Base-by-base conservation (phyloP, 176 grass and related monocot genomes). In the Chloris gayana region DNA sequence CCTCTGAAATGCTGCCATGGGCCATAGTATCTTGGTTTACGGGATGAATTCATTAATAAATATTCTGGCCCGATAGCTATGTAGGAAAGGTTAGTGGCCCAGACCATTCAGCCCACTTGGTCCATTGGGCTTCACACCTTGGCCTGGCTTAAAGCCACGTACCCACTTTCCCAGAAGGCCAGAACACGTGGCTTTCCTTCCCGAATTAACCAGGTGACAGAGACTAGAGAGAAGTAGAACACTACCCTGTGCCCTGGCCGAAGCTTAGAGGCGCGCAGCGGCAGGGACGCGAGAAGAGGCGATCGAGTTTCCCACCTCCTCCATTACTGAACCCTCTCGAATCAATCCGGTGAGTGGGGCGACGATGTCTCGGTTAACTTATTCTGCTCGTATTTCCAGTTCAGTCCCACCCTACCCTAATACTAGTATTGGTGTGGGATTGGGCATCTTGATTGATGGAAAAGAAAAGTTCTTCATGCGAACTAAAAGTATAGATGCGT, bases 391-490 rank as follows among this genome's bases (percentile, higher is more conserved):
- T 37, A 37, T 37, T 33, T 57, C 17, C 34, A 12, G 29, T 75
- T 82, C 34, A 15, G 37, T 80, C 35, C 22, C 45, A 33, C 44
- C 11, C 65, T 85, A 22, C 79, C 67, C 31, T 79, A 79, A 64
- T 35, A 51, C 25, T 25, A 3, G 24, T 12, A 25, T 59, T 47
- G 26, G 12, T 46, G 45, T 4, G 44, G 46, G 18, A 2, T 0
- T 24, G 47, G 22, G 56, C 22, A 14, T 71, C 38, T 70, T 70
- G 62, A 62, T 62, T 8, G 34, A 56, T 76, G 64, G 21, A 19
- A 0, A 14, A 60, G 5, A 14, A 18, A 14, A 50, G 27, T 27
- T 42, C 2, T 44, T 34, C 32, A 5, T 21, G 22, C 24, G 13
- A 78, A 41, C 42, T 29, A 58, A 27, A 27, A 59, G 47, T 35